Base-by-base conservation (phyloP, 1,284 basidiomycete species). In the Irpex rosettiformis region DNA sequence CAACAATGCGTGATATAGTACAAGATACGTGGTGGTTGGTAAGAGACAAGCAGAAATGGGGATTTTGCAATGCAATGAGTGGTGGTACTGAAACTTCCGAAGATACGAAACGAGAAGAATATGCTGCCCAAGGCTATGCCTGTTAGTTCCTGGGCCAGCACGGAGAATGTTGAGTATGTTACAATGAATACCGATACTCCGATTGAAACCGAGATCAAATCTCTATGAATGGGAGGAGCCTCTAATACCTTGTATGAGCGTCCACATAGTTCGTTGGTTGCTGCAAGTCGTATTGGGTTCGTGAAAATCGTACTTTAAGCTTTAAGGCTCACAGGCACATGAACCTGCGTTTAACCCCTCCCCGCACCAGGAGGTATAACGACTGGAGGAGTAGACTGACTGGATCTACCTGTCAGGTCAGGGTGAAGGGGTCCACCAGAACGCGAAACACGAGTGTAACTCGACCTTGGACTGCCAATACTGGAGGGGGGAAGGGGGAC, bases 381-480 rank as follows among this genome's bases (percentile, higher is more conserved):
- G 10, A 51, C 22, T 8, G 48, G 48, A 13, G 25, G 48, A 25
- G 48, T 16, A 13, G 48, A 51, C 24, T 47, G 45, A 47, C 21
- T 47, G 10, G 45, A 47, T 47, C 45, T 47, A 25, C 45, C 45
- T n/a, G 45, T 47, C 24, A 47, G 11, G 24, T 47, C 45, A 21
- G 45, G 45, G 11, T 47, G 45, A 11, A 47, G 24, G 10, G 48
- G 25, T 28, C 48, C 48, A 10, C 43, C 43, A 47, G 54, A 54
- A 21, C 55, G 49, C 7, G 59, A 58, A 52, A 18, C 22, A 21
- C 55, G 45, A 13, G 60, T 61, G 33, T 61, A 61, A 4, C 40
- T 42, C 16, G 60, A 61, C 3, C 60, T 57, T 18, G 60, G 60
- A 25, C 60, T 61, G 30, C 60, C 60, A 11, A 55, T 56, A 28